A percentile compares a stretch with the other conserved stretches of the same genome.
These are phyloP conservation scores for Fusarium sterilihyphosum DNA, from an alignment of 2,329 filamentous ascomycete species.

Conservation along the genomic window DNA sequence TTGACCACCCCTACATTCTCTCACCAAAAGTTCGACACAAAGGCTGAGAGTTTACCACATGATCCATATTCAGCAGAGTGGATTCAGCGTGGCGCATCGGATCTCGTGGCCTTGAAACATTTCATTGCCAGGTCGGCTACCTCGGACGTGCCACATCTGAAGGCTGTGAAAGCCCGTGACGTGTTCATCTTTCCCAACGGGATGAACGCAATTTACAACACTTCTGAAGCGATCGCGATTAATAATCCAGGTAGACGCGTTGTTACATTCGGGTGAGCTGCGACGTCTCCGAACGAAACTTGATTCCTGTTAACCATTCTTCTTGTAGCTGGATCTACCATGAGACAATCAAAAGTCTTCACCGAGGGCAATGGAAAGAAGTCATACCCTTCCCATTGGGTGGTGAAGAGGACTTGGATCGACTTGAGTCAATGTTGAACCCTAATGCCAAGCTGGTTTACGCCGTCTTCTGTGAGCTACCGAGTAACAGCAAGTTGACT, in stretches of 20 bases:
- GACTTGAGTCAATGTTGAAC: not conserved
- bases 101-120: not conserved
- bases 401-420: not conserved
- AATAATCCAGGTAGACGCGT: not conserved
- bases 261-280: not conserved
- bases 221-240: not conserved
- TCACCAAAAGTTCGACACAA: too few species aligned
- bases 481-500: not conserved
- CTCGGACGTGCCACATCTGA: accelerated
- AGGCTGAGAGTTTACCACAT: too few species aligned
- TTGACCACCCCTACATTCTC: too few species aligned
- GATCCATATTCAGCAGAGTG: not conserved
- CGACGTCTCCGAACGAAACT: too few species aligned
- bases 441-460: accelerated
- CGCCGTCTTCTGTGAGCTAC: not conserved
- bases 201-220: not conserved
- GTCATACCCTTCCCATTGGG: not conserved
- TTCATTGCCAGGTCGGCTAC: not conserved
- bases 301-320: not conserved
- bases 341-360: not conserved
- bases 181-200: not conserved
- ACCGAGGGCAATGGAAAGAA: not conserved
- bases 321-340: not conserved
- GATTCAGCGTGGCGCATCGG: not conserved
- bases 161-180: not conserved